Base-by-base conservation (phyloP, 768 basidiomycete genomes). In the Dacryopinax primogenitus region DNA sequence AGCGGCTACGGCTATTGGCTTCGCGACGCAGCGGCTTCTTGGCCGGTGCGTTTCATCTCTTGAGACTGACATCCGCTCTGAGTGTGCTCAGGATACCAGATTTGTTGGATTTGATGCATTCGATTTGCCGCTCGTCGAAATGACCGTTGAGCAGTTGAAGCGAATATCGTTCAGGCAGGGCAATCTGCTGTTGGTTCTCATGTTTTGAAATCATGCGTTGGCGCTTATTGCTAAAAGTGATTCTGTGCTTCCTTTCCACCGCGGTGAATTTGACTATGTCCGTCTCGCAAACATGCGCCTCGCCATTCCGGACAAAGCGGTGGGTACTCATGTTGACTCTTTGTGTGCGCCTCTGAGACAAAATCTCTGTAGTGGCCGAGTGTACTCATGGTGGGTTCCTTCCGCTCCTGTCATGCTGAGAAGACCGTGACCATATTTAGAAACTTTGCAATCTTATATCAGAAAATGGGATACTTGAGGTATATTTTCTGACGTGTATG, bases 1-100 rank as follows among this genome's bases (percentile, higher is more conserved):
- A 4, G 51, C 51, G 51, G 51, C 15, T 18, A 58, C 26, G 51
- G 51, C 51, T 58, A 58, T 32, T 58, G 51, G 51, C 51, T 58
- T 58, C 51, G 51, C 13, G 51, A 58, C 21, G 51, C 51, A 9
- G 12, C 51, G 2, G 51, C 51, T 3, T 26, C 51, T 58, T 58
- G 51, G 51, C 51, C 51, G 26, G 51, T 58, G 32, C 4, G 30
- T 23, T 58, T 6, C 32, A 32, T 7, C 13, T 26, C 21, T 13
- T 3, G 4, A 13, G 6, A 44, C 18, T 6, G 41, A 6, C 16
- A 18, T 23, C 23, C 45, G 12, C 11, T 23, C 51, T 58, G 51
- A 58, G 32, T 28, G 12, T 58, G 9, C 7, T 58, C 51, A 58
- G 51, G 51, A 26, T 28, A 58, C 51, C 26, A 58, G 26, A 3